These are phyloP conservation scores for Tolypocladium ovalisporum DNA, from an alignment of 2,329 filamentous ascomycete genomes.

Conservation along the genomic window DNA sequence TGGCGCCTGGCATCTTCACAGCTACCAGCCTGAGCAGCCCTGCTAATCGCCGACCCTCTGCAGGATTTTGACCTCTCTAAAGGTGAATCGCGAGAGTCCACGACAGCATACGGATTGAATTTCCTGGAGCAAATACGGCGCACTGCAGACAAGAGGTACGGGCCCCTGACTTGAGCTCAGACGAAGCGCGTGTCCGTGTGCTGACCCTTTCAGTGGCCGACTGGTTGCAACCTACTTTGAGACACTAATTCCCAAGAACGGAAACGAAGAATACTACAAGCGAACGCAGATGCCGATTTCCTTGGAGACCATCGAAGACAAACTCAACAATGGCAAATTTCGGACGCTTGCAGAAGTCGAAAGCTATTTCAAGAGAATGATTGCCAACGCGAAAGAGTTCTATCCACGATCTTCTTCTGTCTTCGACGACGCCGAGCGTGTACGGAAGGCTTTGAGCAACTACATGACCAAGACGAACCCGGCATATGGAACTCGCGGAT, in stretches of 20 bases:
- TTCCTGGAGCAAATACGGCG: constrained; percentile 67
- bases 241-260: constrained; percentile 51
- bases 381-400: constrained; percentile 77
- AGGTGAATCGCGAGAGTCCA: constrained; percentile 56
- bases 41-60: neutral
- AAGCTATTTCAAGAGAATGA: constrained; percentile 78
- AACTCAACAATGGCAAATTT: constrained; percentile 60
- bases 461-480: constrained; percentile 83
- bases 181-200: neutral
- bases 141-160: constrained; percentile 74
- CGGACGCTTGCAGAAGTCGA: constrained; percentile 63
- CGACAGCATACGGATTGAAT: constrained; percentile 58
- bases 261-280: constrained; percentile 67
- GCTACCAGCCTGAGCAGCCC: neutral
- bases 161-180: neutral
- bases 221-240: constrained; percentile 67
- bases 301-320: constrained; percentile 64
- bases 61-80: constrained; percentile 36
- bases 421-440: constrained; percentile 76
- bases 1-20: neutral
- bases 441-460: constrained; percentile 77
- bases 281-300: constrained; percentile 70
- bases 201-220: constrained; percentile 46
- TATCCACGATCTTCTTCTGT: constrained; percentile 62
- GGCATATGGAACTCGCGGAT: constrained; percentile 58